phyloP scores from a whole-genome alignment of 805 yeast species.

The Saturnispora kantuleensis region DNA sequence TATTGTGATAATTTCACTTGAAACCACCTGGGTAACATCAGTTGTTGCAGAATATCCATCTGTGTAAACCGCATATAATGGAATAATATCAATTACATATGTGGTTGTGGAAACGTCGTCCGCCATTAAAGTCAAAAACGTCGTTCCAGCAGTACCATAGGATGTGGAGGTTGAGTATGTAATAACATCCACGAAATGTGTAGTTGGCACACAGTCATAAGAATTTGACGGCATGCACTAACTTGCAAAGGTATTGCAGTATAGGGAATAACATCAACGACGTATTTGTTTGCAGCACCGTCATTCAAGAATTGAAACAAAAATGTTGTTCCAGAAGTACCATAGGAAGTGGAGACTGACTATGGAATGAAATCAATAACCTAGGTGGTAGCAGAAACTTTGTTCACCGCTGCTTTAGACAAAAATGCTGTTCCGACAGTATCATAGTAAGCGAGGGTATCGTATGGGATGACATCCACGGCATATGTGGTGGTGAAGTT shows the following conservation, averaged over 20 bases:
- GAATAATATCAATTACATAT: not conserved
- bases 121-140: not conserved
- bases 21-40: not conserved
- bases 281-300: not conserved
- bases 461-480: not conserved
- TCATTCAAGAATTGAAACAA: not conserved
- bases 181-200: no score
- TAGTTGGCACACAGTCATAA: no score
- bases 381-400: not conserved
- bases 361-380: not conserved
- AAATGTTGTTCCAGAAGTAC: not conserved
- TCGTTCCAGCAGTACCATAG: not conserved
- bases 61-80: not conserved
- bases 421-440: not conserved
- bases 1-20: no score
- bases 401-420: not conserved
- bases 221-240: no score
- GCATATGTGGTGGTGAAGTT: not conserved
- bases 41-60: not conserved
- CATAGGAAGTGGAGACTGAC: not conserved
- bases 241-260: no score
- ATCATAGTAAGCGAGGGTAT: not conserved
- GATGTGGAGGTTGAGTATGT: not conserved
- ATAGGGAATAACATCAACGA: not conserved
- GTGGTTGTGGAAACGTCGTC: not conserved